Evolutionary conservation across 1,284 basidiomycete genomes (phyloP).

Genomic region (Hymenochaete sp.): DNA sequence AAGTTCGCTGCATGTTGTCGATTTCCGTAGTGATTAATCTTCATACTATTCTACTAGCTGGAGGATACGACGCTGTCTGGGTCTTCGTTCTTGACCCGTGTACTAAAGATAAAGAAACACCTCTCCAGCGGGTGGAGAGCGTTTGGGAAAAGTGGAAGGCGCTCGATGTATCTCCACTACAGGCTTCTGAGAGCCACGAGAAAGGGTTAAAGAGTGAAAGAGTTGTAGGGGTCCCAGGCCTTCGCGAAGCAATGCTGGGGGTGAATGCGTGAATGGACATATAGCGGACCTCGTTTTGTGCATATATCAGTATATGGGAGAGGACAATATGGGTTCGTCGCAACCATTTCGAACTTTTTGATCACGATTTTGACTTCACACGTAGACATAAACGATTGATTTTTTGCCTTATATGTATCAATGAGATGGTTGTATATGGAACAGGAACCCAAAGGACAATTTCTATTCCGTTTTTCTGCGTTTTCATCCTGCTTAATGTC

Average conservation of each 20-base stretch:
- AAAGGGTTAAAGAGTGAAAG: constrained; percentile 64
- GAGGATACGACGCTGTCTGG: constrained; percentile 97
- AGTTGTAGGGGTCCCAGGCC: constrained; percentile 51
- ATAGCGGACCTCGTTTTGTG: too few relatives aligned
- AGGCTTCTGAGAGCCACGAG: constrained; percentile 64
- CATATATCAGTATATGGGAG: too few relatives aligned
- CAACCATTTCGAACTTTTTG: too few relatives aligned
- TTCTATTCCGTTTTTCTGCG: too few relatives aligned
- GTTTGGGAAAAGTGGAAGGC: constrained; percentile 70
- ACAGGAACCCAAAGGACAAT: too few relatives aligned
- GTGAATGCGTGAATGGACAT: too few relatives aligned
- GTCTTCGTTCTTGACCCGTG: constrained; percentile 70
- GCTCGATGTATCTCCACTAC: constrained; percentile 73
- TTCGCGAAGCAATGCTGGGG: constrained; percentile 34
- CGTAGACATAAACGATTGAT: too few relatives aligned
- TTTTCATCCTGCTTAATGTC: too few relatives aligned
- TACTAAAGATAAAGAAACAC: constrained; percentile 31
- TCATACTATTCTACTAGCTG: constrained; percentile 63
- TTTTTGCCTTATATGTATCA: too few relatives aligned
- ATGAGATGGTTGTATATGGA: too few relatives aligned
- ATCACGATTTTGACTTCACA: too few relatives aligned
- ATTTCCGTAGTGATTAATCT: neutral
- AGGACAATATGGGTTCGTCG: neutral
- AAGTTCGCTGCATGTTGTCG: constrained; percentile 23
- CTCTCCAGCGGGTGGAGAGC: constrained; percentile 46